phyloP scores from a whole-genome alignment of 345 rosid genomes.

The Eucalyptus cloeziana region DNA sequence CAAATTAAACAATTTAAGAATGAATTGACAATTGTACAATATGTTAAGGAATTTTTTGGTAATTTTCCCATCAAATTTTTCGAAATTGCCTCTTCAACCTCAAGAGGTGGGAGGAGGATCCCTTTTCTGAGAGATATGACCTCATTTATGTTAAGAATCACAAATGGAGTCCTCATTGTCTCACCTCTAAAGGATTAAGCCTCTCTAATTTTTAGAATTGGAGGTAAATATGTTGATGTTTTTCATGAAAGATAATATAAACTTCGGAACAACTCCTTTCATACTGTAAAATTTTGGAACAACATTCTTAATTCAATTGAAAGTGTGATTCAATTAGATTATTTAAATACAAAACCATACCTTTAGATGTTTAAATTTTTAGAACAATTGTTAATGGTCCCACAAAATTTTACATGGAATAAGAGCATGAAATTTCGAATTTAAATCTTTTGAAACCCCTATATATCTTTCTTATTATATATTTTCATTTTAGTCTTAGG shows the following conservation, averaged over 20 bases:
- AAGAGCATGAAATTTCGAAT: neutral
- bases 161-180: neutral
- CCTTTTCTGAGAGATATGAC: neutral
- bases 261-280: neutral
- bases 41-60: too few relatives aligned
- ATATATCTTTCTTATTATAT: too few relatives aligned
- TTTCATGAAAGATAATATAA: neutral
- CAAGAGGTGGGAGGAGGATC: neutral
- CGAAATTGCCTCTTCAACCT: neutral
- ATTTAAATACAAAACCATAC: neutral
- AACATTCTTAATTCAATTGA: neutral
- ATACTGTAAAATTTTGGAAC: neutral
- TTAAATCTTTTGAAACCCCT: neutral
- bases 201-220: neutral
- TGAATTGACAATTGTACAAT: too few relatives aligned
- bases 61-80: neutral
- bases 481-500: neutral
- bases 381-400: neutral
- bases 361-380: neutral
- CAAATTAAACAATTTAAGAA: neutral
- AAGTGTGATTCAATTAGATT: neutral
- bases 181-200: neutral
- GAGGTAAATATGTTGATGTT: neutral
- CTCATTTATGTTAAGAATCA: neutral
- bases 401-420: neutral